These are phyloP conservation scores for Fusarium sp. DNA, from an alignment of 2,329 filamentous ascomycete species.

Conservation along the genomic window DNA sequence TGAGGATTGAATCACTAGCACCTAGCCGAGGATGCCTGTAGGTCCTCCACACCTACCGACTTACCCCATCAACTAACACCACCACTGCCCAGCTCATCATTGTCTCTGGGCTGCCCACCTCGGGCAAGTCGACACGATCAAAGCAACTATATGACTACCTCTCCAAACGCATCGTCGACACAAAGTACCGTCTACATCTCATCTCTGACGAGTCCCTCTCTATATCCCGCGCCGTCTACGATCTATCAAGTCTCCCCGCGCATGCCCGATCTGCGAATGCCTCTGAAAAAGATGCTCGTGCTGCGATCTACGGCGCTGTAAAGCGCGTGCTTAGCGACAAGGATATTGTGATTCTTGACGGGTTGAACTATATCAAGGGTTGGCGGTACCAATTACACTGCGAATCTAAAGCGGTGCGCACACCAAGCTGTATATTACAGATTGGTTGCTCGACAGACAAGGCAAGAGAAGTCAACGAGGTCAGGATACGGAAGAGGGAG, in stretches of 20 bases:
- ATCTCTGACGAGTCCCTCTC: conserved; percentile 80
- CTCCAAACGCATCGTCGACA: conserved; percentile 64
- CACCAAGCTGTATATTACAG: conserved; percentile 80
- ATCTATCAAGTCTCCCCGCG: conserved; percentile 68
- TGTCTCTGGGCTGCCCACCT: conserved; percentile 75
- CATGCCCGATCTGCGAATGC: conserved; percentile 78
- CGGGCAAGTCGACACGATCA: conserved; percentile 76
- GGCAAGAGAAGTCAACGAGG: conserved; percentile 71
- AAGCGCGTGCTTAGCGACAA: conserved; percentile 79
- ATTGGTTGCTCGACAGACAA: conserved; percentile 68
- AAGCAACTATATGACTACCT: conserved; percentile 76
- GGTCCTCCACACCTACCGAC: background rate
- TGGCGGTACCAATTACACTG: conserved; percentile 90
- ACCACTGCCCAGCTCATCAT: conserved; percentile 69
- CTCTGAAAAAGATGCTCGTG: conserved; percentile 85
- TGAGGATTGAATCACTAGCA: background rate
- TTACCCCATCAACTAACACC: conserved; percentile 19
- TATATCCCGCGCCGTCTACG: conserved; percentile 78
- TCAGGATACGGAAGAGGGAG: conserved; percentile 58
- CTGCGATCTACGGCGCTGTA: conserved; percentile 80
- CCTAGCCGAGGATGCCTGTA: conserved; percentile 44
- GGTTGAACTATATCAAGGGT: conserved; percentile 89
- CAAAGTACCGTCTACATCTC: conserved; percentile 76
- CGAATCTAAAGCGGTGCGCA: conserved; percentile 84
- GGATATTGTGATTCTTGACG: conserved; percentile 84